Evolutionary conservation across 768 basidiomycete genomes (phyloP), one percentile per base, ranked within the genome.

Genomic region (Cystobasidium tubakii): DNA sequence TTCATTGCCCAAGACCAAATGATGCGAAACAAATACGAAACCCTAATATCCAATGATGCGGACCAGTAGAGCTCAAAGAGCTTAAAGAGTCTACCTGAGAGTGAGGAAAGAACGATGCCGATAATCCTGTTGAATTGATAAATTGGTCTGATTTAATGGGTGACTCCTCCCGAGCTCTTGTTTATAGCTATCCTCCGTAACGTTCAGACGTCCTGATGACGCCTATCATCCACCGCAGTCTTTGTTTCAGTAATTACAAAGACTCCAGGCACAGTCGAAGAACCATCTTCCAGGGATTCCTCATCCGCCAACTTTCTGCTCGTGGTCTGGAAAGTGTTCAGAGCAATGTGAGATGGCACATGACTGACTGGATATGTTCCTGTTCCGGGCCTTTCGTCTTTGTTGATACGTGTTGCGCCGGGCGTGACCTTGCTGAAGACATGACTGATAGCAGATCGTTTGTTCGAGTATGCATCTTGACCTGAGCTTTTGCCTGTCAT

Each of bases 181-280:
- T n/a, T n/a, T n/a, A n/a, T n/a, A n/a, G n/a, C n/a, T n/a, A 39
- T 39, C 39, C 39, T 39, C n/a, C 39, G 39, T 39, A 39, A 39
- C 39, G 39, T 39, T 39, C n/a, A n/a, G n/a, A n/a, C n/a, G n/a
- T n/a, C n/a, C 31, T 39, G 6, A 31, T n/a, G 62, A 31, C 3
- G 29, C 25, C 62, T n/a, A 4, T 39, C 29, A 55, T 70, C 66
- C 6, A 70, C 46, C n/a, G 23, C 46, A 55, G 66, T 70, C 21
- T 70, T 29, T 15, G 43, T 29, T 34, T 70, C 66, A 9, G 66
- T 70, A 19, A 70, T 42, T n/a, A 70, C 34, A 25, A n/a, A 54
- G 4, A 70, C 46, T 3, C 46, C 66, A 3, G 19, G 46, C 17
- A 70, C 46, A 17, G 66, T 43, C 29, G 43, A 25, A 2, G 44